phyloP scores from a whole-genome alignment of 192 early-diverging fungal species.

The Coemansia sp. region DNA sequence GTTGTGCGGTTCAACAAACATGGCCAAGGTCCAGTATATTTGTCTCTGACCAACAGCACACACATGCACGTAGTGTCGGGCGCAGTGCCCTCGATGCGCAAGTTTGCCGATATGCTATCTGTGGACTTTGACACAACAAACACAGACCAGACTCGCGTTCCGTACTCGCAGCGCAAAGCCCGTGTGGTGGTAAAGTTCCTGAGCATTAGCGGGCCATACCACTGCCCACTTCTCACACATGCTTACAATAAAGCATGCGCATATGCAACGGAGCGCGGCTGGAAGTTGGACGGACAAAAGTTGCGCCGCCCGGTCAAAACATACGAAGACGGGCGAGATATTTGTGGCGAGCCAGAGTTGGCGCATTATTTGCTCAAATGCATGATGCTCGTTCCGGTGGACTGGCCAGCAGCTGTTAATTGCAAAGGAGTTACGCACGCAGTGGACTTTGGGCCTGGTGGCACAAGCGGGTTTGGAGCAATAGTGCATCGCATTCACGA shows the following conservation, averaged over 20 bases:
- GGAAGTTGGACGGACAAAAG: constrained; percentile 12
- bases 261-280: constrained; percentile 11
- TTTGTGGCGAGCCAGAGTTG: constrained; percentile 10
- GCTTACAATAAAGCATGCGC: constrained; percentile 59
- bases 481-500: constrained; percentile 82
- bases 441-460: constrained; percentile 92
- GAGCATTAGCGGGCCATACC: constrained; percentile 74
- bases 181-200: constrained; percentile 80
- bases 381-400: constrained; percentile 23
- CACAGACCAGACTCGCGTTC: constrained; percentile 80
- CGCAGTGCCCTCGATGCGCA: constrained; percentile 74
- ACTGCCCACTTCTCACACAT: constrained; percentile 69
- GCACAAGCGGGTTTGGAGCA: constrained; percentile 75
- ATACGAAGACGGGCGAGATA: constrained; percentile 21
- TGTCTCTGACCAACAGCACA: constrained; percentile 82
- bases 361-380: constrained; percentile 19
- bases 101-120: constrained; percentile 77
- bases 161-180: constrained; percentile 78
- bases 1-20: constrained; percentile 68
- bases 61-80: constrained; percentile 82
- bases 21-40: constrained; percentile 54
- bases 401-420: constrained; percentile 37
- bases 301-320: constrained; percentile 17
- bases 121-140: constrained; percentile 73
- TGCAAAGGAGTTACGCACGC: constrained; percentile 60